Evolutionary conservation across 176 grass and related monocot genomes (phyloP).

Genomic region (Secale cereale): DNA sequence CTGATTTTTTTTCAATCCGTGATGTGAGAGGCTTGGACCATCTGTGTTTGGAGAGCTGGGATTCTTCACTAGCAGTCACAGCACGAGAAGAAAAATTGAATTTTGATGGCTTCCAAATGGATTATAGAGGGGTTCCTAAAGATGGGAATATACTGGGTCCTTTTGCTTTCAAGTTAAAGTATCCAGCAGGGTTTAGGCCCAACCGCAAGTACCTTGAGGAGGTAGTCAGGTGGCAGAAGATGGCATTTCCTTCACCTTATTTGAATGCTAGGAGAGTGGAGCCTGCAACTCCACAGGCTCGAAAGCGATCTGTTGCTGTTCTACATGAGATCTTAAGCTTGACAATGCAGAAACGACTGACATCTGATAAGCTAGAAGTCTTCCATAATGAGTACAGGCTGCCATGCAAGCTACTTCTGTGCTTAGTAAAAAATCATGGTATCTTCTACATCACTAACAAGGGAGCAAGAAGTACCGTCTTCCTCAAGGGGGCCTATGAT

Average conservation of each 20-base stretch:
- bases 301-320: slow-evolving; percentile 65
- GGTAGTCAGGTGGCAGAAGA: slow-evolving; percentile 85
- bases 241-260: slow-evolving; percentile 88
- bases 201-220: slow-evolving; percentile 77
- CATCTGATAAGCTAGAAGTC: slow-evolving; percentile 79
- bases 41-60: slow-evolving; percentile 76
- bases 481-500: slow-evolving; percentile 83
- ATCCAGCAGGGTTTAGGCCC: slow-evolving; percentile 75
- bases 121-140: slow-evolving; percentile 61
- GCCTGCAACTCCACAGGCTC: slow-evolving; percentile 57
- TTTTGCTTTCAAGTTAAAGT: slow-evolving; percentile 83
- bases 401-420: slow-evolving; percentile 68
- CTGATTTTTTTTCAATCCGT: slow-evolving; percentile 54
- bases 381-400: slow-evolving; percentile 79
- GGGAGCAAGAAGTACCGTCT: slow-evolving; percentile 78
- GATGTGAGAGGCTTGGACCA: slow-evolving; percentile 47
- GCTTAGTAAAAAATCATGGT: slow-evolving; percentile 87
- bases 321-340: slow-evolving; percentile 85
- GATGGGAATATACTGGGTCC: slow-evolving; percentile 77
- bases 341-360: slow-evolving; percentile 72
- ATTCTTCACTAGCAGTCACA: slow-evolving; percentile 78
- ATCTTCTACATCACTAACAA: slow-evolving; percentile 97
- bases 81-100: slow-evolving; percentile 60
- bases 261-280: slow-evolving; percentile 63
- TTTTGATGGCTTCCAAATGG: slow-evolving; percentile 34